Evolutionary conservation across 225 moss, liverwort and hornwort genomes (phyloP).

Genomic region (Bryoerythrophyllum caledonicum): DNA sequence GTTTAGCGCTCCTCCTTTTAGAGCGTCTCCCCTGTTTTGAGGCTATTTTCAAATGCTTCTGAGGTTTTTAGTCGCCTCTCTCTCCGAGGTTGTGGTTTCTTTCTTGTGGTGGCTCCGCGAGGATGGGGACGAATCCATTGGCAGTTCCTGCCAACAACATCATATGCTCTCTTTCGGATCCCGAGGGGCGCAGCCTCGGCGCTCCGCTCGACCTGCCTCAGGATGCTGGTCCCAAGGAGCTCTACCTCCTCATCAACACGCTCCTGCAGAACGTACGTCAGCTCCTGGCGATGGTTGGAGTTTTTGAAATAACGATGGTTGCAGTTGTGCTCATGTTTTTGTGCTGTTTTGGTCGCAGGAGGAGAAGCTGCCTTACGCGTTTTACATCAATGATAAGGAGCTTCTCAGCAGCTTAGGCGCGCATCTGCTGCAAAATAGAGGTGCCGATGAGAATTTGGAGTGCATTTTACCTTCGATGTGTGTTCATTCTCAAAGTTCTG

Average conservation of each 20-base stretch:
- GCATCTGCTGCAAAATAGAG: slow-evolving; percentile 73
- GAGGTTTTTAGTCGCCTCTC: neutral
- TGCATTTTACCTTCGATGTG: neutral
- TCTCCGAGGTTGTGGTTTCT: neutral
- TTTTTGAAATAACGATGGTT: neutral
- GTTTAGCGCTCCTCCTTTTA: neutral
- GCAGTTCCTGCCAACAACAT: slow-evolving; percentile 66
- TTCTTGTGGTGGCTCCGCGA: neutral
- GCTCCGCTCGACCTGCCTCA: slow-evolving; percentile 87
- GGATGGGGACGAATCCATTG: slow-evolving; percentile 45
- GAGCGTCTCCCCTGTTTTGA: neutral
- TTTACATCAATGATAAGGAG: slow-evolving; percentile 85
- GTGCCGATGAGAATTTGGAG: slow-evolving; percentile 21
- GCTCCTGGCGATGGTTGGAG: neutral
- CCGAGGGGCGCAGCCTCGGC: slow-evolving; percentile 79
- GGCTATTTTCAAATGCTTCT: neutral
- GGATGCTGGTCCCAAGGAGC: slow-evolving; percentile 76
- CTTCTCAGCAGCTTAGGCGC: slow-evolving; percentile 74
- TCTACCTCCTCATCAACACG: slow-evolving; percentile 82
- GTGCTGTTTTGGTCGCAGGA: slow-evolving; percentile 44
- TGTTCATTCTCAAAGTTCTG: too few species aligned
- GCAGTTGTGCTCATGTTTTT: neutral
- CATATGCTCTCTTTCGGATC: slow-evolving; percentile 76
- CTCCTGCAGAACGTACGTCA: slow-evolving; percentile 65
- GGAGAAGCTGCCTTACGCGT: slow-evolving; percentile 87